Percentiles rank a stretch among this genome's conserved stretches.
phyloP scores from a whole-genome alignment of 2,329 filamentous ascomycete species.

The Microcera coccophila region DNA sequence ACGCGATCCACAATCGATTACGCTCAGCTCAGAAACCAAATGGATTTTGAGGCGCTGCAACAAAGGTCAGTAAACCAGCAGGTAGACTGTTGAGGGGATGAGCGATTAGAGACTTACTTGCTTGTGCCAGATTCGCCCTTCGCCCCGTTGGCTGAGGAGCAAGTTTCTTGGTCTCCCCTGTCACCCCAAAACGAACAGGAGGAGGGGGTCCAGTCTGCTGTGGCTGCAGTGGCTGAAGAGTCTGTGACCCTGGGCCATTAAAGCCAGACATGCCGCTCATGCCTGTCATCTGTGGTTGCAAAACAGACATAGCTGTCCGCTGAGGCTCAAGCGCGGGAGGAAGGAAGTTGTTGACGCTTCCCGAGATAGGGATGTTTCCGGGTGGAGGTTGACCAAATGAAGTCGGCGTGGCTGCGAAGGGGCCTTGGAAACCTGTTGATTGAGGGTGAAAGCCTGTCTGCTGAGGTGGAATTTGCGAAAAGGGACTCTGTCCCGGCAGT shows the following conservation, averaged over 20 bases:
- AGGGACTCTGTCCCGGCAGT: constrained; percentile 38
- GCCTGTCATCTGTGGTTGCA: constrained; percentile 48
- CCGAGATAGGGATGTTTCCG: too few species aligned
- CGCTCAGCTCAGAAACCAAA: constrained; percentile 44
- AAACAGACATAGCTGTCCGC: constrained; percentile 48
- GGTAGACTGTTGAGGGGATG: background rate
- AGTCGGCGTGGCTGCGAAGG: constrained; percentile 46
- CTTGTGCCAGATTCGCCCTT: constrained; percentile 86
- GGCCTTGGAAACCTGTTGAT: constrained; percentile 56
- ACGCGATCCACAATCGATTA: constrained; percentile 4
- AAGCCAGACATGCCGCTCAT: constrained; percentile 50
- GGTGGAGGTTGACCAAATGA: constrained; percentile 40
- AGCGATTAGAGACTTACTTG: constrained; percentile 70
- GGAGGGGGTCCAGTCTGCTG: constrained; percentile 66
- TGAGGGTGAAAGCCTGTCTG: constrained; percentile 64
- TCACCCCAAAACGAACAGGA: constrained; percentile 82
- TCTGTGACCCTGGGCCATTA: constrained; percentile 35
- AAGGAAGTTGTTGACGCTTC: constrained; percentile 55
- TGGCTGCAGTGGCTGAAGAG: constrained; percentile 41
- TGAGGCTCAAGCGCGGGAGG: constrained; percentile 59
- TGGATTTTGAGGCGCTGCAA: constrained; percentile 49
- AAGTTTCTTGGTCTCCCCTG: constrained; percentile 68
- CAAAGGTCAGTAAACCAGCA: constrained; percentile 14
- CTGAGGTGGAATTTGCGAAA: constrained; percentile 54
- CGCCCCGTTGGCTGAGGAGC: constrained; percentile 82